A percentile compares a stretch with the other conserved stretches of the same genome.
Conservation (phyloP, 805 yeast species). For the Middelhovenomyces tepae region DNA sequence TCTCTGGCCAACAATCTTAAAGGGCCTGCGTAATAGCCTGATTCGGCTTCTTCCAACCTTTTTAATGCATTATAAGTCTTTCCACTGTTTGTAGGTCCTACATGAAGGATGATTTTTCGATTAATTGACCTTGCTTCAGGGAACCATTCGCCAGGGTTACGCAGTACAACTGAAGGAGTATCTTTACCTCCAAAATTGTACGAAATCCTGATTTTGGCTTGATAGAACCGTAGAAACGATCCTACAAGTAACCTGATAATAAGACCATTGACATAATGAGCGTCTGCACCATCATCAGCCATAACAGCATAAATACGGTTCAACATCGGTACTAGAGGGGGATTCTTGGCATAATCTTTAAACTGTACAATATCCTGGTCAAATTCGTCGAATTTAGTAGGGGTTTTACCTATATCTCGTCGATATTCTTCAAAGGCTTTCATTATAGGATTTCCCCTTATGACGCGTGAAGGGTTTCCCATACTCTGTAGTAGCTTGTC, state of each 20-base stretch:
- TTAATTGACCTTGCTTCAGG: constrained; percentile 76
- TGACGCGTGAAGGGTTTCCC: no score
- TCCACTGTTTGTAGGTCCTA: constrained; percentile 97
- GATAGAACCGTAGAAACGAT: constrained; percentile 1
- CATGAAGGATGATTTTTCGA: constrained; percentile 79
- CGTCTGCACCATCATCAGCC: neutral
- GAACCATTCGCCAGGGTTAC: constrained; percentile 68
- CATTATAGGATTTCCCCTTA: no score
- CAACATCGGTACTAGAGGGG: constrained; percentile 3
- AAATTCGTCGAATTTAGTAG: neutral
- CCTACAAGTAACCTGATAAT: neutral
- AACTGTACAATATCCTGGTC: constrained; percentile 1
- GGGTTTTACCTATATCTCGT: neutral
- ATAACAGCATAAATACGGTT: constrained; percentile 1
- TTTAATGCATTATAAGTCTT: constrained; percentile 80
- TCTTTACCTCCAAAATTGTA: constrained; percentile 1
- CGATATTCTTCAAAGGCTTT: constrained; percentile 11
- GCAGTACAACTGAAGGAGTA: constrained; percentile 29
- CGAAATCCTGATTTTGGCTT: constrained; percentile 1
- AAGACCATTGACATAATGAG: neutral
- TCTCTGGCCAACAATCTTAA: constrained; percentile 84
- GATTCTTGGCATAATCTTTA: neutral
- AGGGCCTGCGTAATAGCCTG: constrained; percentile 94
- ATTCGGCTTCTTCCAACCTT: constrained; percentile 50
- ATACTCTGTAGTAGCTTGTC: no score